Base-by-base conservation (phyloP, 2,329 filamentous ascomycete genomes). In the Lasiodiplodia theobromae region DNA sequence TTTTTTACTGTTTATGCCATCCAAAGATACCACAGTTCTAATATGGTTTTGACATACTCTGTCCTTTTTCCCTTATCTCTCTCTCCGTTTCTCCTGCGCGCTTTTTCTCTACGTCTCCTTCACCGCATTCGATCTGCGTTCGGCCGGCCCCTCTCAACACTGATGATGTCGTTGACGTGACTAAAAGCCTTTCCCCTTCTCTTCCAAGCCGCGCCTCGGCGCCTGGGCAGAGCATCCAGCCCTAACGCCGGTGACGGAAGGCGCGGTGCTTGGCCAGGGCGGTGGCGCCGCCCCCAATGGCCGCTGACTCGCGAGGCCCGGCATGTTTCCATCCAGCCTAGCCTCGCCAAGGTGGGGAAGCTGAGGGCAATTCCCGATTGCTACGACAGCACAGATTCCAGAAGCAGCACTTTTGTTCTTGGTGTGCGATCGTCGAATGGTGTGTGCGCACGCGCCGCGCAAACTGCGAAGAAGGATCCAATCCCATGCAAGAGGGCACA, bases 1-100 rank as follows among this genome's bases (percentile, higher is more conserved):
- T 23, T 44, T 51, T 51, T 31, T 51, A 44, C 23, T 60, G 56
- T 40, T 40, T 60, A 25, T 47, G 34, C 25, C 57, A 28, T 65
- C 28, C 37, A n/a, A 56, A 66, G 63, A 66, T 56, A 47, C 63
- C 63, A 66, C 16, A 56, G 51, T 56, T 54, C 34, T 57, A 57
- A 57, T 57, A 63, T 18, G 40, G 38, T 31, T 44, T 40, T 25
- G 18, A 11, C 23, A 31, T 8, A 56, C 34, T 8, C 51, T 40
- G 54, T 37, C 54, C 38, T 23, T n/a, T 38, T 53, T 28, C 28
- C 5, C n/a, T 14, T 21, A 52, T 23, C 51, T 28, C 12, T 18
- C 44, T 18, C 44, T n/a, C 18, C 21, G 2, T 47, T 21, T 11
- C 21, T n/a, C n/a, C 16, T 47, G 31, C 31, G 31, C 31, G 31